Percentiles rank a stretch among this genome's conserved stretches.
Conservation (phyloP, 2,329 filamentous ascomycete species). For the Neonectria magnoliae region DNA sequence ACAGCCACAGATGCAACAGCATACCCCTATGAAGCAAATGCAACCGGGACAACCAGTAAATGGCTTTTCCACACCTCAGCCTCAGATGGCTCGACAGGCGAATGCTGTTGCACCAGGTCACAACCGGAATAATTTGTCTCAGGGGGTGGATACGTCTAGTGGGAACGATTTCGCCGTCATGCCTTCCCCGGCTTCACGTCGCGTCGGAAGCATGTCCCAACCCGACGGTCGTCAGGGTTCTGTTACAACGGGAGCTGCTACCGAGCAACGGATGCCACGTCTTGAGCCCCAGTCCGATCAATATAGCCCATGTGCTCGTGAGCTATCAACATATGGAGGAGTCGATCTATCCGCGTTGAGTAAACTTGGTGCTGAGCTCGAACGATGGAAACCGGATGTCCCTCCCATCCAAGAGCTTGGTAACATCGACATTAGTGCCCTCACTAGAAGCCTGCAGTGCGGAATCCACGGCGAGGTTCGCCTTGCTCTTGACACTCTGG, state of each 20-base stretch:
- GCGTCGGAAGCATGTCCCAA: slow-evolving; percentile 54
- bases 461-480: slow-evolving; percentile 92
- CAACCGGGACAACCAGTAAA: slow-evolving; percentile 53
- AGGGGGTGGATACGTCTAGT: slow-evolving; percentile 55
- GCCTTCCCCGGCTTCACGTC: slow-evolving; percentile 56
- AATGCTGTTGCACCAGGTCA: slow-evolving; percentile 48
- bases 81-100: slow-evolving; percentile 38
- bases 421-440: slow-evolving; percentile 86
- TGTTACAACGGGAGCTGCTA: slow-evolving; percentile 25
- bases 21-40: slow-evolving; percentile 55
- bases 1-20: slow-evolving; percentile 44
- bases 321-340: slow-evolving; percentile 73
- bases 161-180: slow-evolving; percentile 55
- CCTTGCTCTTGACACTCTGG: slow-evolving; percentile 85
- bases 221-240: slow-evolving; percentile 44
- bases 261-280: slow-evolving; percentile 49
- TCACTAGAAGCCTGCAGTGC: slow-evolving; percentile 89
- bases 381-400: slow-evolving; percentile 76
- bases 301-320: slow-evolving; percentile 65
- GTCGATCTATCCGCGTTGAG: slow-evolving; percentile 73
- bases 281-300: slow-evolving; percentile 59
- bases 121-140: slow-evolving; percentile 61
- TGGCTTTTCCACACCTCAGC: slow-evolving; percentile 50
- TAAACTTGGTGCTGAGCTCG: slow-evolving; percentile 73
- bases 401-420: slow-evolving; percentile 83